A percentile compares a stretch with the other conserved stretches of the same genome.
Evolutionary conservation across 306 rosid species (phyloP).

Genomic region (Ceratonia siliqua): DNA sequence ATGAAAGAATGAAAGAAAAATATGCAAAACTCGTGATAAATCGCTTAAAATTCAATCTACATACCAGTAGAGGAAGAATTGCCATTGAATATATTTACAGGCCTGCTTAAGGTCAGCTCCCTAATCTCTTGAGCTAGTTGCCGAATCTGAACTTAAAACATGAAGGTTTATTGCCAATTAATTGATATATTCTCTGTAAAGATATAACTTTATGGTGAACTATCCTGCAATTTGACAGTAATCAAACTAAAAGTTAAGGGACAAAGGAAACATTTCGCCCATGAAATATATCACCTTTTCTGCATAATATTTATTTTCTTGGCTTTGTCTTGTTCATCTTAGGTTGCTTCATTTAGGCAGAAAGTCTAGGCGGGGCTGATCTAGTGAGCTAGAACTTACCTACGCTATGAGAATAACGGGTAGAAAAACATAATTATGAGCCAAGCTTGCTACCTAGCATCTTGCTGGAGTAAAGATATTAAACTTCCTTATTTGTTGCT

Average conservation of each 20-base stretch:
- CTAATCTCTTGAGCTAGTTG: conserved; percentile 76
- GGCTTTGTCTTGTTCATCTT: background rate
- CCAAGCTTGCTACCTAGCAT: background rate
- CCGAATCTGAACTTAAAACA: conserved; percentile 56
- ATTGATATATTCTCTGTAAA: conserved; percentile 6
- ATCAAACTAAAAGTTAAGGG: background rate
- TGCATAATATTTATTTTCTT: background rate
- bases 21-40: background rate
- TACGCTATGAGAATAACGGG: background rate
- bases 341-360: background rate
- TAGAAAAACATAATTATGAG: background rate
- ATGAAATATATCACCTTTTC: background rate
- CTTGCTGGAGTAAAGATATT: background rate
- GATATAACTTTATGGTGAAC: background rate
- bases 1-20: background rate
- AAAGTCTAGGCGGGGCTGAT: background rate
- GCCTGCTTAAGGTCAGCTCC: conserved; percentile 64
- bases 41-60: conserved; percentile 24
- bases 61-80: conserved; percentile 58
- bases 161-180: background rate
- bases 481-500: background rate
- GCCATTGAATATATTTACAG: conserved; percentile 62
- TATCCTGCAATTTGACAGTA: conserved; percentile 14
- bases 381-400: background rate
- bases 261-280: background rate